Evolutionary conservation across 805 yeast genomes (phyloP).

Genomic region (Komagataella ulmi): DNA sequence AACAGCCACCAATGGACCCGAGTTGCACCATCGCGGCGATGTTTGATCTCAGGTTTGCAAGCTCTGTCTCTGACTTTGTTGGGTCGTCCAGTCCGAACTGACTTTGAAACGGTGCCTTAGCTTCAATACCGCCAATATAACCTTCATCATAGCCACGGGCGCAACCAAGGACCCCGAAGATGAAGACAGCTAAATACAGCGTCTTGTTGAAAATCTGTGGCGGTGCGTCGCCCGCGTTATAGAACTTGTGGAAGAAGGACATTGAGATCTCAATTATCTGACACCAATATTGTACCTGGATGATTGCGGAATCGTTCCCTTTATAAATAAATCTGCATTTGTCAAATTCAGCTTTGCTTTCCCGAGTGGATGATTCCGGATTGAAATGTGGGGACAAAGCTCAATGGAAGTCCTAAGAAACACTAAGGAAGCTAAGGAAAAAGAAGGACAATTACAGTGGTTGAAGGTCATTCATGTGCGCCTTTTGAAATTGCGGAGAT

Average conservation of each 20-base stretch:
- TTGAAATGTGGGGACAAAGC: no score
- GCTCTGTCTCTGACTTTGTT: constrained; percentile 15
- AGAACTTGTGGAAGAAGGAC: no score
- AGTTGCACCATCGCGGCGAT: constrained; percentile 47
- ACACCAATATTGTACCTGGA: no score
- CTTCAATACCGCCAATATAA: constrained; percentile 28
- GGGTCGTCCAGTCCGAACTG: constrained; percentile 31
- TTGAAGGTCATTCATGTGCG: no score
- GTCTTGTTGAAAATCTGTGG: constrained; percentile 32
- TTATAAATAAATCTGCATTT: constrained; percentile 5
- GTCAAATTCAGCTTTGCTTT: constrained; percentile 14
- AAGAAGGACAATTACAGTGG: no score
- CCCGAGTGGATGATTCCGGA: no score
- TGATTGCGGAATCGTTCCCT: no score
- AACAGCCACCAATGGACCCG: constrained; percentile 35
- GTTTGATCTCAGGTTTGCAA: constrained; percentile 37
- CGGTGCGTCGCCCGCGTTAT: constrained; percentile 11
- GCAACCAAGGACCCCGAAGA: constrained; percentile 42
- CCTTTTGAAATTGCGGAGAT: no score
- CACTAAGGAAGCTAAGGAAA: no score
- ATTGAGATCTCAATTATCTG: no score
- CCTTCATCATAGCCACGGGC: constrained; percentile 53
- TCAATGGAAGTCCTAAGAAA: no score
- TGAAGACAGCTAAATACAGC: constrained; percentile 28
- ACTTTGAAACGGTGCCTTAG: constrained; percentile 26